Conservation (phyloP, 163 green algal genomes). For the Scenedesmus sp. region DNA sequence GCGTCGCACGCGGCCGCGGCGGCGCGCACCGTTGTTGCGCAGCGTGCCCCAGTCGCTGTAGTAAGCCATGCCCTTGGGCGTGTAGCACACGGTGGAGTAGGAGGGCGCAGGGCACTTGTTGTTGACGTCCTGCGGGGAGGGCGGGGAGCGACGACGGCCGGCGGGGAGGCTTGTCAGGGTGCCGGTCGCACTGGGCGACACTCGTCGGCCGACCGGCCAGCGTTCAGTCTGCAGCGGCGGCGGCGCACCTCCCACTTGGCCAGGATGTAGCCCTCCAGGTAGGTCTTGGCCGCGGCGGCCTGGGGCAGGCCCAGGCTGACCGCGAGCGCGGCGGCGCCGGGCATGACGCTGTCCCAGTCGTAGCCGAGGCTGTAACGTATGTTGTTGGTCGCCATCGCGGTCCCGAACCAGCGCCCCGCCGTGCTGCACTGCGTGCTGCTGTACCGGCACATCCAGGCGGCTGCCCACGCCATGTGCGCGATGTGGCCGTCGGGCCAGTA, state of each 20-base stretch:
- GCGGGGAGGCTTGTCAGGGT: no score
- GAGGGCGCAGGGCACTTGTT: conserved; percentile 32
- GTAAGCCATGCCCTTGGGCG: conserved; percentile 40
- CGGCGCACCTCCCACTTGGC: conserved; percentile 35
- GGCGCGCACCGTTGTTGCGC: conserved; percentile 34
- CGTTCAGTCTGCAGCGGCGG: not conserved
- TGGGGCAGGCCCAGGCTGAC: conserved; percentile 12
- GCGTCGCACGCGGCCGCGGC: no score
- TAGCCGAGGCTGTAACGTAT: conserved; percentile 41
- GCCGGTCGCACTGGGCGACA: no score
- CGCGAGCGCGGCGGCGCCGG: conserved; percentile 28
- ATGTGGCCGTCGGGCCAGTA: conserved; percentile 48
- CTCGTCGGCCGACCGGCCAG: no score
- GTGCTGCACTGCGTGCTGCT: not conserved
- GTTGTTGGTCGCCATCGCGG: conserved; percentile 23
- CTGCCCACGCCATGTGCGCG: conserved; percentile 24
- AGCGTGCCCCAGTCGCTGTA: conserved; percentile 45
- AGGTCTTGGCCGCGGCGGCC: conserved; percentile 13
- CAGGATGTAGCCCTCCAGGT: conserved; percentile 44
- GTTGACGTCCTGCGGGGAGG: conserved; percentile 16
- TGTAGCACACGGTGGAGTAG: conserved; percentile 48
- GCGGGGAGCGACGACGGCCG: no score
- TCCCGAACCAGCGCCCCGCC: conserved; percentile 21
- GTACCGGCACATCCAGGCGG: conserved; percentile 46
- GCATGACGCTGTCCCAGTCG: conserved; percentile 42